phyloP scores from a whole-genome alignment of 352 stramenopile genomes.

The Pythium coloratum region DNA sequence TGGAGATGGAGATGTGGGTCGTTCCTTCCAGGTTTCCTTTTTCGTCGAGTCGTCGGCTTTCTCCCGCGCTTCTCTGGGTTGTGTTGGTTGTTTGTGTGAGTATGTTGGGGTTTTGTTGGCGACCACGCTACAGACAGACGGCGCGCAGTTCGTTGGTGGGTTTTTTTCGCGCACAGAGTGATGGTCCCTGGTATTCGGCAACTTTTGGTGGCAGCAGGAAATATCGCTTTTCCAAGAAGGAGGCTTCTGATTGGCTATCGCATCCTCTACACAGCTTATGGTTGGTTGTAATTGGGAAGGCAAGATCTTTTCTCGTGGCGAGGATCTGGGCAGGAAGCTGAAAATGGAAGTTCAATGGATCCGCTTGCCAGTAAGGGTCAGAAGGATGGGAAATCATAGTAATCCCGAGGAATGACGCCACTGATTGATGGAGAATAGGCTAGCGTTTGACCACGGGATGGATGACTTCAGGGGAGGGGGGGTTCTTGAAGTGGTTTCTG shows the following conservation, averaged over 20 bases:
- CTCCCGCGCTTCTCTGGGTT: conserved; percentile 18
- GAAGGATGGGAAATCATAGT: background rate
- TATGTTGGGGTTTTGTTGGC: background rate
- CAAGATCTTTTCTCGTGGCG: conserved; percentile 1
- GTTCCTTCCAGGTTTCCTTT: conserved; percentile 8
- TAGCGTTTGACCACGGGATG: no score
- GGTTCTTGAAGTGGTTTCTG: background rate
- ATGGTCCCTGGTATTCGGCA: conserved; percentile 9
- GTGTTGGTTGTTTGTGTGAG: conserved; percentile 1
- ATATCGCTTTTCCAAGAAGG: background rate
- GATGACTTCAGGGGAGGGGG: no score
- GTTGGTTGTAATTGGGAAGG: background rate
- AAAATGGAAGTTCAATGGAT: conserved; percentile 1
- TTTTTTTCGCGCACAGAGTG: conserved; percentile 26
- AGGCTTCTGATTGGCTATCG: background rate
- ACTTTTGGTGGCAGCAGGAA: background rate
- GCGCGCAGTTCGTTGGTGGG: conserved; percentile 7
- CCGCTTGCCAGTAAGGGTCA: background rate
- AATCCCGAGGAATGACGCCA: background rate
- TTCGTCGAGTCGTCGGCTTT: conserved; percentile 5
- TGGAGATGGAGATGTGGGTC: background rate
- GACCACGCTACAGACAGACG: conserved; percentile 8
- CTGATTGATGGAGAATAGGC: background rate
- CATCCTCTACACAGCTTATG: background rate
- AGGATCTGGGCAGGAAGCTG: background rate